These are phyloP conservation scores for Pythium oligandrum DNA, from an alignment of 352 stramenopile genomes.

Conservation along the genomic window DNA sequence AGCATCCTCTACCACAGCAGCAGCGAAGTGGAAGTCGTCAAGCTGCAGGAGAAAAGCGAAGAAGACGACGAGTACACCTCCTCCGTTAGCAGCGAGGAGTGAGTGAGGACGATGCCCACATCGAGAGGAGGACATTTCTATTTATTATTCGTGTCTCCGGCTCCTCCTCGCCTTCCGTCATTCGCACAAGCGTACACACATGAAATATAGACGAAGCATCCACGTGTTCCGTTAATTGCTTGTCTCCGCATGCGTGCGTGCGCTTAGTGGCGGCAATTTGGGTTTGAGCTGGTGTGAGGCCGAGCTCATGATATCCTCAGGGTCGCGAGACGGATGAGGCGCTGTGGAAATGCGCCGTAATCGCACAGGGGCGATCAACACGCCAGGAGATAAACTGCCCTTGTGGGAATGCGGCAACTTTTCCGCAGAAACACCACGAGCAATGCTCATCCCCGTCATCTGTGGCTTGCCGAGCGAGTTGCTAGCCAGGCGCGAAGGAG, in stretches of 20 bases:
- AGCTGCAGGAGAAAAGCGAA: slow-evolving; percentile 3
- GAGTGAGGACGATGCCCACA: not conserved
- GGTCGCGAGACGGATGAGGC: slow-evolving; percentile 18
- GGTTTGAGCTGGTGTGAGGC: slow-evolving; percentile 14
- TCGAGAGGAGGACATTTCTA: not conserved
- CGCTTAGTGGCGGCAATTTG: slow-evolving; percentile 44
- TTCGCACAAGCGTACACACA: too few relatives aligned
- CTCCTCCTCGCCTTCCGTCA: too few relatives aligned
- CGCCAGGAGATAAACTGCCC: slow-evolving; percentile 8
- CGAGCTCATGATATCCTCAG: slow-evolving; percentile 13
- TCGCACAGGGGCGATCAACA: slow-evolving; percentile 29
- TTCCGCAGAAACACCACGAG: slow-evolving; percentile 19
- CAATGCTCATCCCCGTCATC: slow-evolving; percentile 2
- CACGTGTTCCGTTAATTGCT: not conserved
- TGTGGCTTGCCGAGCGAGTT: not conserved
- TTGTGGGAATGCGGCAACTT: slow-evolving; percentile 20
- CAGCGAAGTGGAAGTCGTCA: slow-evolving; percentile 17
- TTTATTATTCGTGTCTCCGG: too few relatives aligned
- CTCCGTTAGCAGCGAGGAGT: not conserved
- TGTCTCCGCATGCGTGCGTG: slow-evolving; percentile 5
- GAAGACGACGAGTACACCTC: not conserved
- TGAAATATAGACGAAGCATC: not conserved
- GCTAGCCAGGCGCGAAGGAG: too few relatives aligned
- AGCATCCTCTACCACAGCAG: slow-evolving; percentile 14
- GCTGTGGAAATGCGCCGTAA: slow-evolving; percentile 42